Evolutionary conservation across 75 land plant species (phyloP), one percentile per base, ranked within the genome.

Genomic region (Selaginella tamariscina): DNA sequence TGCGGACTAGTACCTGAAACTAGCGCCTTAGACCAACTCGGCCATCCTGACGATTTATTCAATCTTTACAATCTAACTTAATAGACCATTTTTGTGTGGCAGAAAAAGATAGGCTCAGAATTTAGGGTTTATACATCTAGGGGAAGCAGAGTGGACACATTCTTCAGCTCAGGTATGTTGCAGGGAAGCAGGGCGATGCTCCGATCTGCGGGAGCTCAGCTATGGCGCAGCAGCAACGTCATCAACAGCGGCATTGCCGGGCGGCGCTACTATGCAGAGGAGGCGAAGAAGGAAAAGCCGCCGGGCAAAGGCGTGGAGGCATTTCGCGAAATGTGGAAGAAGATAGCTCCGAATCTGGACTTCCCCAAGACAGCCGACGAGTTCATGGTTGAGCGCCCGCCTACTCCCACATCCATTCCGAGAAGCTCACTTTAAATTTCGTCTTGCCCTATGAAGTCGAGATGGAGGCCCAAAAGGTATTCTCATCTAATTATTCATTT

Each of bases 371-470:
- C 87, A 21, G 92, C 92, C 23, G 64, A 68, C 32, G 18, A 83
- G 20, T 88, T 78, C 84, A 85, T 88, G 93, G 24, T 32, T 27
- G 70, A 79, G n/a, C 86, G 96, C 5, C 96, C 92, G 0, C 59
- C 80, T 0, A 76, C 78, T 18, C 77, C 92, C 22, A 27, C 77
- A 13, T 75, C 92, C 32, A 79, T 91, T 60, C 96, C 96, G 59
- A 87, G 20, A 91, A 91, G 80, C 78, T 91, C 80, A 88, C 88
- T 27, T 80, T 91, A 75, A 91, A 91, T 70, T 88, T 91, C 70
- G 88, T 85, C 31, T 77, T 87, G 24, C 96, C 93, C 29, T 81
- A 82, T 32, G 68, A 77, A 54, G 74, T 77, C 57, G 84, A 82
- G 73, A 56, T 90, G 54, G 32, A 83, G 2, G 30, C 79, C 26